phyloP scores from a whole-genome alignment of 2,329 filamentous ascomycete species.

The Clonostachys rhizophaga region DNA sequence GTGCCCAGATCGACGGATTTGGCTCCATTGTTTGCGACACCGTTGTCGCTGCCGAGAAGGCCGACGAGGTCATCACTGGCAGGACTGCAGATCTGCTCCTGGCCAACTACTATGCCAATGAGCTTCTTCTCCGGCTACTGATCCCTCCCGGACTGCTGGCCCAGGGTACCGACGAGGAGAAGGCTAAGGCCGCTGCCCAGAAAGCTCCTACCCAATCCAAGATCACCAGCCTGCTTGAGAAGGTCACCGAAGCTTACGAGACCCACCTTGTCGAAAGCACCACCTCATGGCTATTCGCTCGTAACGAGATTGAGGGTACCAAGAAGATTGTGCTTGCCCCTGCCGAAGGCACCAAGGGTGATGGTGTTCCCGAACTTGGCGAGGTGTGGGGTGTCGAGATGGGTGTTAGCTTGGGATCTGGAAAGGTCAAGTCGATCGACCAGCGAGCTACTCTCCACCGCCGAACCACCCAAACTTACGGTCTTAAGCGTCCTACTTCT shows the following conservation, averaged over 20 bases:
- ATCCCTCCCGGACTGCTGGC: conserved; percentile 83
- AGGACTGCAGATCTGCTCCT: conserved; percentile 82
- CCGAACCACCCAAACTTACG: conserved; percentile 86
- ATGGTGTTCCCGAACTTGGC: conserved; percentile 80
- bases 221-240: conserved; percentile 85
- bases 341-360: conserved; percentile 82
- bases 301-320: conserved; percentile 93
- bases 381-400: conserved; percentile 99
- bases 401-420: conserved; percentile 82
- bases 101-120: conserved; percentile 92
- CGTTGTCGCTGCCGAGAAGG: conserved; percentile 65
- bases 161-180: conserved; percentile 85
- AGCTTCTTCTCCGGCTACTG: conserved; percentile 87
- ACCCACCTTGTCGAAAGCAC: conserved; percentile 96
- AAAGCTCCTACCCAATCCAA: conserved; percentile 82
- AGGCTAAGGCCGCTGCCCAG: conserved; percentile 79
- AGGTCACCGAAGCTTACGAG: conserved; percentile 85
- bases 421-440: conserved; percentile 90
- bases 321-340: conserved; percentile 97
- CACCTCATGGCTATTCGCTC: conserved; percentile 93
- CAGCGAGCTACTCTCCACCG: conserved; percentile 90
- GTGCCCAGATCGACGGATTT: conserved; percentile 96
- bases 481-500: conserved; percentile 89
- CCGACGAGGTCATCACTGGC: conserved; percentile 63
- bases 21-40: conserved; percentile 95